These are phyloP conservation scores for Corynascus novoguineensis DNA, from an alignment of 495 filamentous ascomycete species.

Conservation along the genomic window DNA sequence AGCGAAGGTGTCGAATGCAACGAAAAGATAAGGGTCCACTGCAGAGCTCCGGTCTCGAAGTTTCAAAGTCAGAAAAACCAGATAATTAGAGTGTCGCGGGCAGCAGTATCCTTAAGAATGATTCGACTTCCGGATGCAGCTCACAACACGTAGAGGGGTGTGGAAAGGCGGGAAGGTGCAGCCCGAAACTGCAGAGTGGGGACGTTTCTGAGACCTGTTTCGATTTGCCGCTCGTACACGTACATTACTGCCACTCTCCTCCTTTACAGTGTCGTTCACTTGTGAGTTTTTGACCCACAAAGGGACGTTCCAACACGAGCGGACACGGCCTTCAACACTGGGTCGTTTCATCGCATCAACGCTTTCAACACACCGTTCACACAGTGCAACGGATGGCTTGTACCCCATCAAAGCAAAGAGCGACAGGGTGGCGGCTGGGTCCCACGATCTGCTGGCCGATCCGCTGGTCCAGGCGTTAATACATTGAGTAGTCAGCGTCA, in stretches of 20 bases:
- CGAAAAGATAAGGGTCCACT: slow-evolving; percentile 6
- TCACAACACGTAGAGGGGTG: slow-evolving; percentile 13
- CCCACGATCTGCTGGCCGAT: slow-evolving; percentile 1
- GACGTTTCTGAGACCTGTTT: slow-evolving; percentile 2
- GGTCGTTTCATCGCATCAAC: background rate
- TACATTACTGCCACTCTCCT: slow-evolving; percentile 11
- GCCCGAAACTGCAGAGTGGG: slow-evolving; percentile 15
- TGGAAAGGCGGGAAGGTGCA: slow-evolving; percentile 18
- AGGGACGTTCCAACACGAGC: slow-evolving; percentile 6
- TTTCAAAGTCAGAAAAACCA: slow-evolving; percentile 18
- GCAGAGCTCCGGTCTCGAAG: slow-evolving; percentile 5
- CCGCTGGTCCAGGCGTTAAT: background rate
- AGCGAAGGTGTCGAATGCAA: slow-evolving; percentile 16
- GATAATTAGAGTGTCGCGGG: slow-evolving; percentile 17
- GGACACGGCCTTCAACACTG: background rate
- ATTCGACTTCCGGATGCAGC: slow-evolving; percentile 27
- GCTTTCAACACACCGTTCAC: too few relatives aligned
- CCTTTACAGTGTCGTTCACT: background rate
- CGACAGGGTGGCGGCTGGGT: background rate
- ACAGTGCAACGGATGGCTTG: too few relatives aligned
- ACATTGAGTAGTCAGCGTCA: background rate
- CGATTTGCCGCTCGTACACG: slow-evolving; percentile 25
- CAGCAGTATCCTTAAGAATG: slow-evolving; percentile 21
- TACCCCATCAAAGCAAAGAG: too few relatives aligned
- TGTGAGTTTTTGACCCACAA: background rate